Evolutionary conservation across 192 early-diverging fungal genomes (phyloP).

Genomic region (Polychytrium aggregatum): DNA sequence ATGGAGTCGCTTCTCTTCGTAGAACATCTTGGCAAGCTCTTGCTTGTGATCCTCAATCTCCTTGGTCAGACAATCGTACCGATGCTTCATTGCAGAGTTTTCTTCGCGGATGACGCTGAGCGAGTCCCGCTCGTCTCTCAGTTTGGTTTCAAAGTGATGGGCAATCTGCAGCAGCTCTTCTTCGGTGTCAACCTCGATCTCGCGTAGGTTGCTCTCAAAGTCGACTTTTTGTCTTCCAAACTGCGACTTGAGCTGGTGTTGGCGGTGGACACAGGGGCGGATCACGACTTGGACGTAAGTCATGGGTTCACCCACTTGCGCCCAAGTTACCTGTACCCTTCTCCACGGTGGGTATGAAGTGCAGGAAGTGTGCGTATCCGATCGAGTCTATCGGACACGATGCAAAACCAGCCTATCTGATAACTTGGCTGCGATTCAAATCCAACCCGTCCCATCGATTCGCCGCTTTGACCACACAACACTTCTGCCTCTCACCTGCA

Average conservation of each 20-base stretch:
- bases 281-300: no score
- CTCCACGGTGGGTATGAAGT: no score
- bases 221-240: constrained; percentile 9
- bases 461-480: not conserved
- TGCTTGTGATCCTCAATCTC: constrained; percentile 42
- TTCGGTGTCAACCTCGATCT: constrained; percentile 33
- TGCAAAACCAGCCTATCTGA: no score
- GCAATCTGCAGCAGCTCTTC: constrained; percentile 31
- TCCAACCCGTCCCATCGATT: not conserved
- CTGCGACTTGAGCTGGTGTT: constrained; percentile 6
- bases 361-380: no score
- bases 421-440: no score
- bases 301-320: no score
- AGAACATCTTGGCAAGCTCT: constrained; percentile 24
- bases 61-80: constrained; percentile 22
- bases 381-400: no score
- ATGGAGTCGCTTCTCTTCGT: constrained; percentile 31
- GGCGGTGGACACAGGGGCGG: not conserved
- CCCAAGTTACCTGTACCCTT: no score
- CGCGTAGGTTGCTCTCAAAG: constrained; percentile 9
- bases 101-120: constrained; percentile 30
- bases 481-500: constrained; percentile 10
- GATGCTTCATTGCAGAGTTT: constrained; percentile 29
- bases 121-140: constrained; percentile 27
- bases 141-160: constrained; percentile 27